phyloP scores from a whole-genome alignment of 2,329 filamentous ascomycete genomes.

The Trichoderma aggressivum region DNA sequence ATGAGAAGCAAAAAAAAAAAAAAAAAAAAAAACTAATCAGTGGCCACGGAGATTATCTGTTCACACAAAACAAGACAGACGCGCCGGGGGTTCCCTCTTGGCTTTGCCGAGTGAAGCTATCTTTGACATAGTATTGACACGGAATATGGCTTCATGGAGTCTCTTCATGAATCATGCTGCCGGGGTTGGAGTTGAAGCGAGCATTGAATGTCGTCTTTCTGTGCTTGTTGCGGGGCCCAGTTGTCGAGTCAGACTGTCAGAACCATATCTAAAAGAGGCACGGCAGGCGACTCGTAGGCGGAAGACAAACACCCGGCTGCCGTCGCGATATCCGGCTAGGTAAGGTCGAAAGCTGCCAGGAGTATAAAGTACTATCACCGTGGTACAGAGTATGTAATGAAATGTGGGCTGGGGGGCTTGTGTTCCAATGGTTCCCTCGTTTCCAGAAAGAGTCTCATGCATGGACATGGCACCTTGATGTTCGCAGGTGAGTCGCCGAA shows the following conservation, averaged over 20 bases:
- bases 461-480: neutral
- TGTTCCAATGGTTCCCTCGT: neutral
- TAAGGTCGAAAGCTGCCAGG: neutral
- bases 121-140: neutral
- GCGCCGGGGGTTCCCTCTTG: neutral
- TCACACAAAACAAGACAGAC: neutral
- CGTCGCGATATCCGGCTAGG: slow-evolving; percentile 11
- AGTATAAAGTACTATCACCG: neutral
- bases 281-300: slow-evolving; percentile 8
- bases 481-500: slow-evolving; percentile 4
- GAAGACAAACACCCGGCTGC: slow-evolving; percentile 9
- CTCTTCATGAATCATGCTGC: neutral
- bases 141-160: neutral
- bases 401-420: neutral
- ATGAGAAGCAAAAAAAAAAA: no score
- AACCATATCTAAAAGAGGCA: slow-evolving; percentile 19
- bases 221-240: neutral
- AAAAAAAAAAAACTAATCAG: neutral
- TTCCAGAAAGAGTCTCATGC: neutral
- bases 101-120: neutral
- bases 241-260: slow-evolving; percentile 15
- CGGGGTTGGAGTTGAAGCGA: neutral
- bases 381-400: neutral
- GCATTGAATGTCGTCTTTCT: neutral
- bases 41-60: neutral